phyloP scores from a whole-genome alignment of 2,329 filamentous ascomycete species.

The Helotiales sp. region DNA sequence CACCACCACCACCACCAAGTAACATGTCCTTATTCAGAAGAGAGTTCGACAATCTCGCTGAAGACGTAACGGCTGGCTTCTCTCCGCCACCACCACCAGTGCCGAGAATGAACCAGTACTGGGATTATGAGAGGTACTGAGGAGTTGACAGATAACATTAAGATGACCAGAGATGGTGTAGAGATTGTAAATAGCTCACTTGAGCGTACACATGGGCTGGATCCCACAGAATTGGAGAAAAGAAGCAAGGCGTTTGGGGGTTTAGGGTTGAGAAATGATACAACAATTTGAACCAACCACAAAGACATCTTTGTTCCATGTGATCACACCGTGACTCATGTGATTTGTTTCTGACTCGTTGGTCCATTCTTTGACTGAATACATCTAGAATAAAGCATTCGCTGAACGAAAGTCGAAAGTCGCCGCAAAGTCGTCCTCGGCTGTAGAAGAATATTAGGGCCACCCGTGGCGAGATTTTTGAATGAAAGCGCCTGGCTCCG shows the following conservation, averaged over 20 bases:
- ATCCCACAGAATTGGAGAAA: too few species aligned
- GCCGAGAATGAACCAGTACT: not conserved
- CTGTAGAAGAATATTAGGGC: not conserved
- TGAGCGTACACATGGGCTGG: too few species aligned
- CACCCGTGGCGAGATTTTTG: not conserved
- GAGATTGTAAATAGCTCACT: too few species aligned
- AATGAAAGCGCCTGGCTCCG: not conserved
- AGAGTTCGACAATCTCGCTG: not conserved
- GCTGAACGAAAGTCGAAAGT: constrained; percentile 1
- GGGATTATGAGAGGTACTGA: not conserved
- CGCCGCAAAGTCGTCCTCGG: not conserved
- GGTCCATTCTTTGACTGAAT: not conserved
- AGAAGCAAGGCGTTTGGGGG: not conserved
- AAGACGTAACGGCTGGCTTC: not conserved
- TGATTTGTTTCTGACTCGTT: not conserved
- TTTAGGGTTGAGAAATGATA: too few species aligned
- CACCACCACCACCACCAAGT: not conserved
- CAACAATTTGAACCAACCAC: too few species aligned
- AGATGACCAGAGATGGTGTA: not conserved
- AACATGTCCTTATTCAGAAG: not conserved
- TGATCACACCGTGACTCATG: too few species aligned
- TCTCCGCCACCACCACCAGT: too few species aligned
- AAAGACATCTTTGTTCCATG: not conserved
- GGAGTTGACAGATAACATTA: not conserved
- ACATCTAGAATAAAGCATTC: not conserved